Evolutionary conservation across 768 basidiomycete genomes (phyloP).

Genomic region (Leucogyrophana mollusca): DNA sequence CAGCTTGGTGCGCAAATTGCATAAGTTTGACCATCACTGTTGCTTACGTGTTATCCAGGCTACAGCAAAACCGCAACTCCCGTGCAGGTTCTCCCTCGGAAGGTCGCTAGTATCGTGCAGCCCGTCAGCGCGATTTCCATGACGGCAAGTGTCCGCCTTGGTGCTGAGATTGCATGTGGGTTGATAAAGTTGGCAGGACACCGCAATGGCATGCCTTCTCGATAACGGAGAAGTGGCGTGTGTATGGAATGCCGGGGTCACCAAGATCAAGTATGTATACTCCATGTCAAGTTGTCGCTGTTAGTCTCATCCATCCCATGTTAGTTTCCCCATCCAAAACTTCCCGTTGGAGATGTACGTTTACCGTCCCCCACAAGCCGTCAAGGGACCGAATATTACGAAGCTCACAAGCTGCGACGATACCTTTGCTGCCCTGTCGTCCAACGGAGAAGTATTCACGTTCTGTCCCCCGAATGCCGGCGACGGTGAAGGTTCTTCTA

Average conservation of each 20-base stretch:
- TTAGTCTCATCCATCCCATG: not conserved
- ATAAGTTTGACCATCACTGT: not conserved
- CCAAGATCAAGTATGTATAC: slow-evolving; percentile 65
- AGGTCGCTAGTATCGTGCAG: slow-evolving; percentile 74
- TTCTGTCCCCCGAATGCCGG: slow-evolving; percentile 51
- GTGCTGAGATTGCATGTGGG: not conserved
- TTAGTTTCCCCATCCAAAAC: slow-evolving; percentile 71
- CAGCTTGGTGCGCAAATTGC: slow-evolving; percentile 66
- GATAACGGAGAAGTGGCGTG: slow-evolving; percentile 81
- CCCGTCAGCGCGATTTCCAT: slow-evolving; percentile 72
- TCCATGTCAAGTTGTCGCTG: not conserved
- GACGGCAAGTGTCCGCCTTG: slow-evolving; percentile 49
- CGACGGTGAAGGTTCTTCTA: slow-evolving; percentile 21
- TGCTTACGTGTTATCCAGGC: slow-evolving; percentile 38
- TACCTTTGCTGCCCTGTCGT: slow-evolving; percentile 78
- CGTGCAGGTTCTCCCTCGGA: slow-evolving; percentile 73
- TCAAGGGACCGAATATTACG: slow-evolving; percentile 65
- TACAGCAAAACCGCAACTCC: slow-evolving; percentile 77
- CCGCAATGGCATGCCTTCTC: slow-evolving; percentile 78
- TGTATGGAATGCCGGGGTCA: slow-evolving; percentile 72
- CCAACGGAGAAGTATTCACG: slow-evolving; percentile 89
- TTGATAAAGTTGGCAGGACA: slow-evolving; percentile 55
- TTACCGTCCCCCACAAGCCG: slow-evolving; percentile 80
- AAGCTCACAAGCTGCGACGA: slow-evolving; percentile 82
- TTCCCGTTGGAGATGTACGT: slow-evolving; percentile 76